These are phyloP conservation scores for Capsicum pubescens DNA, from an alignment of 257 asterid genomes.

Conservation along the genomic window DNA sequence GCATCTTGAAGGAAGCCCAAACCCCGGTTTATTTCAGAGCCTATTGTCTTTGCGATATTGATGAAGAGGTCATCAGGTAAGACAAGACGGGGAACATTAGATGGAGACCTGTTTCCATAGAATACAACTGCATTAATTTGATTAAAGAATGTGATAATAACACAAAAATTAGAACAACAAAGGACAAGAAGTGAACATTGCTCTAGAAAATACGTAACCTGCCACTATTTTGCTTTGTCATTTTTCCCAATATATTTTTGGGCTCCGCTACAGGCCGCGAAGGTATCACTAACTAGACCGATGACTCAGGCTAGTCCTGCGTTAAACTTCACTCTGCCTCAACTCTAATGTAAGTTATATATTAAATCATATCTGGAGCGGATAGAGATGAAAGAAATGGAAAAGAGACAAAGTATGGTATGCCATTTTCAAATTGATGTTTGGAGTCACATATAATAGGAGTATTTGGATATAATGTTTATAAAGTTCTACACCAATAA, in stretches of 20 bases:
- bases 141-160: neutral
- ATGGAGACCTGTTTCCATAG: constrained; percentile 52
- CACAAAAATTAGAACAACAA: neutral
- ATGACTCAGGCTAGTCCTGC: neutral
- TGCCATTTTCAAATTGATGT: neutral
- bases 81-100: constrained; percentile 62
- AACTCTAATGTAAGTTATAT: neutral
- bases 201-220: neutral
- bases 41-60: constrained; percentile 53
- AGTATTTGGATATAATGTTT: neutral
- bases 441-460: no score
- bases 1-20: constrained; percentile 63
- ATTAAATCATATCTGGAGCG: neutral
- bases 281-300: neutral
- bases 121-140: neutral
- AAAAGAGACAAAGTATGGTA: neutral
- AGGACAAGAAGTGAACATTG: neutral
- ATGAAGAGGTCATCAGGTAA: constrained; percentile 65
- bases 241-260: no score
- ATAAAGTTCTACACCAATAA: neutral
- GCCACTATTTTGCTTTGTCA: neutral
- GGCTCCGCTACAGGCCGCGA: neutral
- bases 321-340: neutral
- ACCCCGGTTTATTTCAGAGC: constrained; percentile 59
- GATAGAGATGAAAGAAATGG: neutral